These are phyloP conservation scores for Sphagnum fallax DNA, from an alignment of 228 moss, liverwort and hornwort genomes.

Conservation along the genomic window DNA sequence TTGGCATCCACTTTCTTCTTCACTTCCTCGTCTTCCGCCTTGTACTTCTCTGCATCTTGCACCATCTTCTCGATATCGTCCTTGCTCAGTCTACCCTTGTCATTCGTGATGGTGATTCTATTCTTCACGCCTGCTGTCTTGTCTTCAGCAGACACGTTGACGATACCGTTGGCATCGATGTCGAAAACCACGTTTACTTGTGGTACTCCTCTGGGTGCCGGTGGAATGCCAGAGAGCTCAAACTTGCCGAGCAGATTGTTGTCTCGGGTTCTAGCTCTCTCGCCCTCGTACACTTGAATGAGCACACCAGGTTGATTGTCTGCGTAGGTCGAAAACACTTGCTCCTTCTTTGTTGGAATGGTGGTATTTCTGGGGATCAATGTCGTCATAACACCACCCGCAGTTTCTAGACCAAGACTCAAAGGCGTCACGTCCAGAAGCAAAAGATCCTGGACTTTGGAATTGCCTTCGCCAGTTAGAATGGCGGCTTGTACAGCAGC, in stretches of 20 bases:
- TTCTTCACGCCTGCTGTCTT: constrained; percentile 50
- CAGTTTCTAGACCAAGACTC: constrained; percentile 39
- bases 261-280: constrained; percentile 26
- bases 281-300: constrained; percentile 52
- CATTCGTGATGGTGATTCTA: constrained; percentile 51
- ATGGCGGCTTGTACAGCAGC: constrained; percentile 47
- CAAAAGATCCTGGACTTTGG: constrained; percentile 31
- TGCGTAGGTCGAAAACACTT: constrained; percentile 32
- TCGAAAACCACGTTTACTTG: constrained; percentile 45
- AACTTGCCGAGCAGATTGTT: constrained; percentile 32
- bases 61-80: constrained; percentile 45
- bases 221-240: constrained; percentile 37
- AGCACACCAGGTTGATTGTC: constrained; percentile 45
- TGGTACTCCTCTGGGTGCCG: constrained; percentile 23
- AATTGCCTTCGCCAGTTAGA: constrained; percentile 24
- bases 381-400: constrained; percentile 46
- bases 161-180: constrained; percentile 25
- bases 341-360: constrained; percentile 33
- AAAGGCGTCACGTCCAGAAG: constrained; percentile 48
- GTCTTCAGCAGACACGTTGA: constrained; percentile 46
- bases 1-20: constrained; percentile 47
- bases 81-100: constrained; percentile 41
- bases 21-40: constrained; percentile 36
- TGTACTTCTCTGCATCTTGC: constrained; percentile 38
- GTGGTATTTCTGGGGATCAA: constrained; percentile 41